A percentile compares a stretch with the other conserved stretches of the same genome.
Conservation (phyloP, 768 basidiomycete species). For the Mycena olivaceomarginata region DNA sequence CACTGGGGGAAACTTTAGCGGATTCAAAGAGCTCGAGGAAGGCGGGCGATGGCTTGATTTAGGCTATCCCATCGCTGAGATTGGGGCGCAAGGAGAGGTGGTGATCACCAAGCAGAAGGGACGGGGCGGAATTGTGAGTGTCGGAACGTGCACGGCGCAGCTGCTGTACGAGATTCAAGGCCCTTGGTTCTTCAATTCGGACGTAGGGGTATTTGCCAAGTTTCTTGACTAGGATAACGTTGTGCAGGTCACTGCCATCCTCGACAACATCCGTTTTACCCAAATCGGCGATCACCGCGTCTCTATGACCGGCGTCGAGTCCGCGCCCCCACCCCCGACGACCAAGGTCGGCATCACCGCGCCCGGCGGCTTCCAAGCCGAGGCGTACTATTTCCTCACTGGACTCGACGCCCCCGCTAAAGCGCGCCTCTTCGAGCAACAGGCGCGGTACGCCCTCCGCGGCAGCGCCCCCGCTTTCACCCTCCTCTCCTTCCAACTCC, state of each 20-base stretch:
- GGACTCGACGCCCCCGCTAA: conserved; percentile 40
- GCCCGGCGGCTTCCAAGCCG: conserved; percentile 43
- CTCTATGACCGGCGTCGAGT: conserved; percentile 35
- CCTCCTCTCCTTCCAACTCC: conserved; percentile 41
- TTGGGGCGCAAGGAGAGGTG: conserved; percentile 33
- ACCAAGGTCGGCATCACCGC: conserved; percentile 44
- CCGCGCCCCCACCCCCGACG: conserved; percentile 41
- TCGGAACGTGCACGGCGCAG: conserved; percentile 42
- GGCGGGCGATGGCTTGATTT: conserved; percentile 40
- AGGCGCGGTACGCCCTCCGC: conserved; percentile 32
- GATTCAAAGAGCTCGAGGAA: conserved; percentile 41
- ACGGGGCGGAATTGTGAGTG: conserved; percentile 39
- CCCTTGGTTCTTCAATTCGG: conserved; percentile 45
- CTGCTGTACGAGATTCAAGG: conserved; percentile 45
- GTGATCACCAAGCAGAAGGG: conserved; percentile 43
- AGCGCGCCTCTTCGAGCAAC: conserved; percentile 44
- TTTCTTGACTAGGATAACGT: neutral
- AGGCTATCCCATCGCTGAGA: conserved; percentile 43
- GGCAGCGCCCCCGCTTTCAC: conserved; percentile 11
- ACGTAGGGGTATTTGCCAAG: conserved; percentile 13
- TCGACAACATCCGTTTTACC: conserved; percentile 37
- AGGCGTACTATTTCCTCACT: conserved; percentile 39
- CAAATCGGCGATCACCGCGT: conserved; percentile 41
- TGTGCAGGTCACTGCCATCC: conserved; percentile 40
- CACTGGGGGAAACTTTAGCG: conserved; percentile 42